phyloP scores from a whole-genome alignment of 2,329 filamentous ascomycete species.

The Aspergillus chevalieri region DNA sequence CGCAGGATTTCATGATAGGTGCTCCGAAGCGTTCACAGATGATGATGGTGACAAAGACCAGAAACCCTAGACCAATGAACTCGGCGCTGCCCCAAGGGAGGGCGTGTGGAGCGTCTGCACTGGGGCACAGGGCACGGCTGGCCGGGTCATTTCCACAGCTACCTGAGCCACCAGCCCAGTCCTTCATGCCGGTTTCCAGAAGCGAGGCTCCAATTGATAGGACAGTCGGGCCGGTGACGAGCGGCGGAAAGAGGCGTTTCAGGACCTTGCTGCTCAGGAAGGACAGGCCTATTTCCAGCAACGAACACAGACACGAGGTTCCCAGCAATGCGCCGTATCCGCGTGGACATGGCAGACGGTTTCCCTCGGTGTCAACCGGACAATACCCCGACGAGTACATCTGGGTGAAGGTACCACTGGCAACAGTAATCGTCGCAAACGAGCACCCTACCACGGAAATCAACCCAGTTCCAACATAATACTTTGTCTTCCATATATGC shows the following conservation, averaged over 20 bases:
- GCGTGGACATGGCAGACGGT: slow-evolving; percentile 55
- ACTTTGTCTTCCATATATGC: slow-evolving; percentile 57
- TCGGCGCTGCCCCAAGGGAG: slow-evolving; percentile 58
- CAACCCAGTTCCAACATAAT: slow-evolving; percentile 59
- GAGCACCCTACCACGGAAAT: slow-evolving; percentile 64
- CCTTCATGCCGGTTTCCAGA: slow-evolving; percentile 56
- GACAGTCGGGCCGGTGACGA: slow-evolving; percentile 63
- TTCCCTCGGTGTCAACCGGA: slow-evolving; percentile 51
- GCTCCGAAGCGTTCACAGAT: slow-evolving; percentile 63
- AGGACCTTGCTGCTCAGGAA: slow-evolving; percentile 57
- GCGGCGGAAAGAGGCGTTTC: slow-evolving; percentile 60
- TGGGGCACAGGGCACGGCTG: slow-evolving; percentile 55
- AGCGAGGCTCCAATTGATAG: slow-evolving; percentile 62
- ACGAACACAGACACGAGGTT: slow-evolving; percentile 43
- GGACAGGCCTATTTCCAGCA: slow-evolving; percentile 58
- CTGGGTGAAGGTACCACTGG: slow-evolving; percentile 55
- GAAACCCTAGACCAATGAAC: slow-evolving; percentile 62
- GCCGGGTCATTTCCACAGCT: slow-evolving; percentile 35
- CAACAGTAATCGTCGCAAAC: slow-evolving; percentile 61
- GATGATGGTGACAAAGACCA: slow-evolving; percentile 62
- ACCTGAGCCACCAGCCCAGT: slow-evolving; percentile 63
- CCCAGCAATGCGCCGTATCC: slow-evolving; percentile 62
- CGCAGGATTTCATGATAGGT: slow-evolving; percentile 64
- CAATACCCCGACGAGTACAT: slow-evolving; percentile 62
- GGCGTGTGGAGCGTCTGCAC: slow-evolving; percentile 53